Base-by-base conservation (phyloP, 1,284 basidiomycete species). In the Phenoliferia sp. region DNA sequence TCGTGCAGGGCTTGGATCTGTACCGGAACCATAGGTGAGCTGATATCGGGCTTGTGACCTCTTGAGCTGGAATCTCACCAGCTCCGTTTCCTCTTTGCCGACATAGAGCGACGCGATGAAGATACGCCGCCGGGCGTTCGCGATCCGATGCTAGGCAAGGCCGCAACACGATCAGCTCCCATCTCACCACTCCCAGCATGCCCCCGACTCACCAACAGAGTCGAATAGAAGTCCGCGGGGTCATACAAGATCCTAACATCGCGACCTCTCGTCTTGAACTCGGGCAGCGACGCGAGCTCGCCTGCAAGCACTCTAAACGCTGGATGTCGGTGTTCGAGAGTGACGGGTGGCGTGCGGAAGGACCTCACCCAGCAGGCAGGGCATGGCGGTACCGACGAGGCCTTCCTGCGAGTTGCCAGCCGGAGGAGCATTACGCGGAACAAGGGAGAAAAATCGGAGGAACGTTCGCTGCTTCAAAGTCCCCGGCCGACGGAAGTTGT, bases 31-130 rank as follows among this genome's bases (percentile, higher is more conserved):
- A 9, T 15, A 17, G 17, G 31, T 34, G n/a, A n/a, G n/a, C 15
- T 62, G 56, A 54, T 36, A 60, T 63, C 57, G 50, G 44, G 63
- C 26, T 60, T 33, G 59, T 68, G 3, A 36, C 50, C 10, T 9
- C 29, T 0, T 36, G 35, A 15, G 17, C 59, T 56, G 57, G 59
- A 84, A n/a, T n/a, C 85, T 67, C 66, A 88, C 90, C 64, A 93
- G 82, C 66, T 88, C 83, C 26, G 80, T 78, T 77, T 92, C 88
- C 64, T 85, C 84, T 4, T 85, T 83, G 31, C 90, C 89, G 61
- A 93, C 86, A 77, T 93, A 93, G 34, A 93, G 79, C 15, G 90
- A 92, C 0, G 92, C 94, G 58, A 97, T 84, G 76, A 94, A 89
- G 75, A 97, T 87, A 65, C 91, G 84, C 65, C 81, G 80, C 70